A percentile compares a stretch with the other conserved stretches of the same genome.
Evolutionary conservation across 108 stramenopile species (phyloP).

Genomic region (Nitzschia inconspicua): DNA sequence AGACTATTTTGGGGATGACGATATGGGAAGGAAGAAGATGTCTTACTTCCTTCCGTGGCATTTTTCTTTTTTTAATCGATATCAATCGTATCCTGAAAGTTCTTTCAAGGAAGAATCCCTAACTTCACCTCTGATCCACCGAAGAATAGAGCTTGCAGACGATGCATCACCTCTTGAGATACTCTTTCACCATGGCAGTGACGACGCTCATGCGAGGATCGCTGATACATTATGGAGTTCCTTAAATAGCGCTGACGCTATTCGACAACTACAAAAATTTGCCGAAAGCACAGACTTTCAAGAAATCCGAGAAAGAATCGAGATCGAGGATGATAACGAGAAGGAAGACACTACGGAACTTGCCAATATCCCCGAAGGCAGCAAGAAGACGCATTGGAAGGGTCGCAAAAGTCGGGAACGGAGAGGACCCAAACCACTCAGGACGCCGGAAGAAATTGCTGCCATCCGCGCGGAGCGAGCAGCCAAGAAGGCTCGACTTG

Average conservation of each 20-base stretch:
- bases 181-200: conserved; percentile 22
- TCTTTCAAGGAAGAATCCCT: conserved; percentile 2
- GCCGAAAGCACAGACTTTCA: conserved; percentile 29
- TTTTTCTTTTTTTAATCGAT: conserved; percentile 40
- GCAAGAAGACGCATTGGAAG: no score
- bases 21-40: conserved; percentile 33
- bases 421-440: conserved; percentile 30
- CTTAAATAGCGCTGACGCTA: conserved; percentile 10
- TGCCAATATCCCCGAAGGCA: conserved; percentile 28
- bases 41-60: conserved; percentile 53
- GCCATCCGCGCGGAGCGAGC: conserved; percentile 28
- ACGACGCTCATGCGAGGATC: conserved; percentile 25
- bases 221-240: conserved; percentile 32
- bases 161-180: conserved; percentile 21
- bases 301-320: conserved; percentile 4
- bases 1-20: conserved; percentile 46
- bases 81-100: conserved; percentile 22
- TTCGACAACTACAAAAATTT: conserved; percentile 11
- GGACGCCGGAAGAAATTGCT: conserved; percentile 36
- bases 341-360: conserved; percentile 20
- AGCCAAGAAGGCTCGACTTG: conserved; percentile 24
- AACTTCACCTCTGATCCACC: conserved; percentile 28
- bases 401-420: conserved; percentile 12
- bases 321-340: background rate
- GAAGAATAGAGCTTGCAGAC: conserved; percentile 8